A percentile compares a stretch with the other conserved stretches of the same genome.
Conservation (phyloP, 192 early-diverging fungal genomes). For the Globomyces pollinis-pini region DNA sequence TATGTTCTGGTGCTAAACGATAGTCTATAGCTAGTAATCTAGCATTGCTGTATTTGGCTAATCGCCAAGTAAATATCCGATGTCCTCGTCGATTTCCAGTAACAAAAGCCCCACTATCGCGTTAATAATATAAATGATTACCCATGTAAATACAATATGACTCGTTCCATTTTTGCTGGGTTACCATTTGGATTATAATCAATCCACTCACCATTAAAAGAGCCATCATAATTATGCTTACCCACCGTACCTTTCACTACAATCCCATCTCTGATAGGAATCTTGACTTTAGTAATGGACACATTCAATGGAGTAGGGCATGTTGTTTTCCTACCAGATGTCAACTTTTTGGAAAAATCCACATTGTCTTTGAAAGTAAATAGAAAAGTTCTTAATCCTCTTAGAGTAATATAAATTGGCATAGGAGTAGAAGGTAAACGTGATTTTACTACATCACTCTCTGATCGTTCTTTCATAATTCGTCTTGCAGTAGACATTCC, state of each 20-base stretch:
- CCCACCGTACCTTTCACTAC: constrained; percentile 19
- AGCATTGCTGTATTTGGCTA: constrained; percentile 20
- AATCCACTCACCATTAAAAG: constrained; percentile 35
- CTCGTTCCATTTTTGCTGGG: background rate
- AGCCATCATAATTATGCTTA: constrained; percentile 15
- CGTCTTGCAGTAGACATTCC: too few species aligned
- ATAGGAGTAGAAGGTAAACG: too few species aligned
- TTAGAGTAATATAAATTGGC: too few species aligned
- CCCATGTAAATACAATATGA: constrained; percentile 6
- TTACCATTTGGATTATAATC: constrained; percentile 13
- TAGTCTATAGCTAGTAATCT: constrained; percentile 30
- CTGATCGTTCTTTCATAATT: too few species aligned
- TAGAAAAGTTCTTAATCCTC: background rate
- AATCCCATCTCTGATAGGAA: constrained; percentile 22
- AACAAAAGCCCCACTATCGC: background rate
- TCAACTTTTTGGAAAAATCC: background rate
- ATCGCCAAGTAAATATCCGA: constrained; percentile 11
- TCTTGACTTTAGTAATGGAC: constrained; percentile 18
- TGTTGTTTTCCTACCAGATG: constrained; percentile 8
- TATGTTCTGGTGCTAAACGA: constrained; percentile 16
- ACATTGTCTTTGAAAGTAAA: background rate
- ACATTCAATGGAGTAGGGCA: constrained; percentile 15
- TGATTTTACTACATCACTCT: too few species aligned
- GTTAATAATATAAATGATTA: background rate
- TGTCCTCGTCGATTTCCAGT: background rate